Evolutionary conservation across 2,329 filamentous ascomycete genomes (phyloP).

Genomic region (Fusarium mangiferae): DNA sequence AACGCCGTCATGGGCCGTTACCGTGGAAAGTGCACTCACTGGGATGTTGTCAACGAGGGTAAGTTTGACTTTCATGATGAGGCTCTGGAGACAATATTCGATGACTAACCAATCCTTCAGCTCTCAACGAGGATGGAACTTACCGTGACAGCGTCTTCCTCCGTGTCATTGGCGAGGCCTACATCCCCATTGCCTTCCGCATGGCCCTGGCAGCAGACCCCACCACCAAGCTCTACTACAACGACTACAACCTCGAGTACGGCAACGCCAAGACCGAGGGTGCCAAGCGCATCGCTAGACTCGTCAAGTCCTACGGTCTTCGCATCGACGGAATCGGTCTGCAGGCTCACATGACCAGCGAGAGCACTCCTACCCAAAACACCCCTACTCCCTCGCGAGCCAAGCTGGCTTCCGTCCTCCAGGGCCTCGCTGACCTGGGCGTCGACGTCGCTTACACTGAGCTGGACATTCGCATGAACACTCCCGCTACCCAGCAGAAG

Average conservation of each 20-base stretch:
- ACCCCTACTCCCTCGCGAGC: conserved; percentile 9
- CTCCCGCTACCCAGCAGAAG: conserved; percentile 3
- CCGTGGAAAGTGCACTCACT: conserved; percentile 19
- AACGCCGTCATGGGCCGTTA: conserved; percentile 17
- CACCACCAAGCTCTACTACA: conserved; percentile 21
- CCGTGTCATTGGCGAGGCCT: conserved; percentile 14
- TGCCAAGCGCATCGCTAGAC: conserved; percentile 13
- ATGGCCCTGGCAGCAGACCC: conserved; percentile 19
- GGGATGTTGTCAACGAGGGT: conserved; percentile 24
- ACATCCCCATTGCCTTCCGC: conserved; percentile 21
- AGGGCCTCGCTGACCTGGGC: conserved; percentile 2
- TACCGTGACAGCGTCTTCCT: conserved; percentile 18
- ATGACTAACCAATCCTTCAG: neutral
- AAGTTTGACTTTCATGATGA: neutral
- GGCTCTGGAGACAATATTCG: rapidly evolving
- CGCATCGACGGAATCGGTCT: conserved; percentile 19
- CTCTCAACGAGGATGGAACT: conserved; percentile 17
- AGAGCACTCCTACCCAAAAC: conserved; percentile 16
- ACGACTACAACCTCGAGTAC: conserved; percentile 25
- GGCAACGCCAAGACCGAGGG: conserved; percentile 5
- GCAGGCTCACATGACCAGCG: conserved; percentile 21
- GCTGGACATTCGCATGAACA: conserved; percentile 16
- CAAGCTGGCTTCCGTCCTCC: neutral
- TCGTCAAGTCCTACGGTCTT: conserved; percentile 12
- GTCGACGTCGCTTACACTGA: conserved; percentile 16